Base-by-base conservation (phyloP, 495 filamentous ascomycete genomes). In the Daldinia vernicosa region DNA sequence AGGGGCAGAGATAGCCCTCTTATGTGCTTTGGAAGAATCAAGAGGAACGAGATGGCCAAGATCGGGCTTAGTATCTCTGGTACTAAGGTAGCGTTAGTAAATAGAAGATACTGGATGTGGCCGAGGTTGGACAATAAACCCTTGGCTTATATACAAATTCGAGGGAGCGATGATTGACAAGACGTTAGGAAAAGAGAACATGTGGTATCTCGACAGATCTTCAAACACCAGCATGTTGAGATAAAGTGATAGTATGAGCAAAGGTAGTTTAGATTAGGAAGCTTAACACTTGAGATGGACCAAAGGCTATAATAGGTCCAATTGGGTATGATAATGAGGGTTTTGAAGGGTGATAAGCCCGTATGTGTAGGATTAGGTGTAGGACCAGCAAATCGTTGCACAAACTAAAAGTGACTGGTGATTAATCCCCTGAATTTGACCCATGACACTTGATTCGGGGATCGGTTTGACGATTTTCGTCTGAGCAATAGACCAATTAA, bases 1-100 rank as follows among this genome's bases (percentile, higher is more conserved):
- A 0, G 81, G 81, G 9, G 80, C 81, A 15, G 81, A 83, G 11
- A 76, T 68, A 14, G 79, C 77, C n/a, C 81, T 69, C 56, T 82
- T 83, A 39, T 83, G 81, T 40, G 57, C 54, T 62, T 60, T 74
- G 15, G 63, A 0, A 37, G 61, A 60, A 15, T 70, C 67, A 52
- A 53, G 19, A 56, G 66, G 61, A 30, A 27, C 51, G 11, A 66
- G 60, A 53, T 53, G 67, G 52, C 8, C 12, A 0, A 55, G 43
- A 39, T 67, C n/a, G 45, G 45, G 67, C 65, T 30, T 70, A 9
- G 62, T 58, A 22, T 60, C 43, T 32, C 61, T 67, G 14, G 40
- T 15, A n/a, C 71, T 70, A 17, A 64, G 53, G 60, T 15, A 43
- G 15, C 11, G 26, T 73, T 66, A 69, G 62, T 24, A 40, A 37